Evolutionary conservation across 768 basidiomycete genomes (phyloP).

Genomic region (Jaapia argillacea): DNA sequence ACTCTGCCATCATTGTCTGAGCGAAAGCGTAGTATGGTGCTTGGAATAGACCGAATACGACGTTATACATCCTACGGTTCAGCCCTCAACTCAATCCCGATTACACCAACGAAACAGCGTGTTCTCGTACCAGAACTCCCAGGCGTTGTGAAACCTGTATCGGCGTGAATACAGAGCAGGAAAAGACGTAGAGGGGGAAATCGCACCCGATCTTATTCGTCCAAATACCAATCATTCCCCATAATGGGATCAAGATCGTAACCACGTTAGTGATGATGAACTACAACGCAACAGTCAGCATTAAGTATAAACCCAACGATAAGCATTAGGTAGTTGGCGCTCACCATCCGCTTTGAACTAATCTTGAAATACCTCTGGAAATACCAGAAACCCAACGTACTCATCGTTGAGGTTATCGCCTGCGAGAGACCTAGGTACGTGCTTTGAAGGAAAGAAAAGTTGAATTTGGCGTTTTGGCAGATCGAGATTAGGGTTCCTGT

Average conservation of each 20-base stretch:
- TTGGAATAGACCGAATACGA: conserved; percentile 74
- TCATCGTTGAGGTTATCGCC: conserved; percentile 57
- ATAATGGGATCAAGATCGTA: conserved; percentile 69
- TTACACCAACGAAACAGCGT: too few species aligned
- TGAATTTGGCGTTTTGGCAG: conserved; percentile 74
- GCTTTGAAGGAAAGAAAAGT: conserved; percentile 72
- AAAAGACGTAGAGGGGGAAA: conserved; percentile 9
- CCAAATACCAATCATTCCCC: conserved; percentile 86
- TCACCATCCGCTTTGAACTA: conserved; percentile 71
- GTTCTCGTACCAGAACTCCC: conserved; percentile 75
- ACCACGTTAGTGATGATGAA: conserved; percentile 71
- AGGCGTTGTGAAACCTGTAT: conserved; percentile 76
- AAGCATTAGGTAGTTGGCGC: neutral
- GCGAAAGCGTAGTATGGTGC: conserved; percentile 84
- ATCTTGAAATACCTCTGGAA: conserved; percentile 75
- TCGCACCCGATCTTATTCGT: conserved; percentile 65
- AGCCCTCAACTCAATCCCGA: too few species aligned
- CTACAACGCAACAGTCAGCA: conserved; percentile 21
- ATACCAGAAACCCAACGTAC: conserved; percentile 76
- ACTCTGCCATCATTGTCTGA: conserved; percentile 84
- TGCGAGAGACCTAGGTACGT: conserved; percentile 73
- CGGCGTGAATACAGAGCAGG: too few species aligned
- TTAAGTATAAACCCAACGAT: conserved; percentile 1
- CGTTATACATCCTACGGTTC: conserved; percentile 72
- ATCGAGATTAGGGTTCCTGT: conserved; percentile 67